Conservation (phyloP, 176 grass and related monocot genomes). For the Avena insularis region DNA sequence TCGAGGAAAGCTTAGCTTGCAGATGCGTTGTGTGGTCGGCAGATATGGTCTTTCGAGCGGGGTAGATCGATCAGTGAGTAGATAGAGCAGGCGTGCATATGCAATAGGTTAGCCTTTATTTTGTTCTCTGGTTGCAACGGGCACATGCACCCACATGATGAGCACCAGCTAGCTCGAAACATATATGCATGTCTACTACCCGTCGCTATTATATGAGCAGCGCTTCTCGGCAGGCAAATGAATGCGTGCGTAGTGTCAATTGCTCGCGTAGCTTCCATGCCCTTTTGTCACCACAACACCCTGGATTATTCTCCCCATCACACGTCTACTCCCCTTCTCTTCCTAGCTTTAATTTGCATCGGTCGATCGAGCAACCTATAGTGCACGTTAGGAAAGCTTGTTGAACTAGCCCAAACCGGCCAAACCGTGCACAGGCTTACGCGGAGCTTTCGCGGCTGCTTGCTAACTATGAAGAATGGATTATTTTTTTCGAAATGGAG, state of each 20-base stretch:
- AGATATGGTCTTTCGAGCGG: background rate
- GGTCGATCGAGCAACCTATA: background rate
- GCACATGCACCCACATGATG: slow-evolving; percentile 63
- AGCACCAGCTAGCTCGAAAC: slow-evolving; percentile 35
- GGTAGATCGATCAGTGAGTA: background rate
- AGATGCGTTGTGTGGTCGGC: slow-evolving; percentile 10
- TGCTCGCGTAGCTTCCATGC: slow-evolving; percentile 26
- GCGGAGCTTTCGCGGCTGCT: background rate
- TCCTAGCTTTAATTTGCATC: slow-evolving; percentile 9
- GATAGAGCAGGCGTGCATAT: slow-evolving; percentile 41
- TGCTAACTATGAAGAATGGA: background rate
- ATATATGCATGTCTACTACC: background rate
- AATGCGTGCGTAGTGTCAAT: slow-evolving; percentile 34
- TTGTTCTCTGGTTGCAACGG: slow-evolving; percentile 27
- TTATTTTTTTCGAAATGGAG: too few species aligned
- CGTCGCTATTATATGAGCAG: slow-evolving; percentile 43
- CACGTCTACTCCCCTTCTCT: slow-evolving; percentile 38
- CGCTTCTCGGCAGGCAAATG: background rate
- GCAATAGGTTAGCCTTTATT: slow-evolving; percentile 3
- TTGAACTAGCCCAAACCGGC: too few species aligned
- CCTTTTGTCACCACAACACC: slow-evolving; percentile 56
- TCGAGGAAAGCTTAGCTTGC: slow-evolving; percentile 19
- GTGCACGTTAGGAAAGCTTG: slow-evolving; percentile 42
- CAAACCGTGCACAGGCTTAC: background rate
- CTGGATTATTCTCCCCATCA: slow-evolving; percentile 59